These are phyloP conservation scores for Aspergillus calidoustus DNA, from an alignment of 2,329 filamentous ascomycete genomes.

Conservation along the genomic window DNA sequence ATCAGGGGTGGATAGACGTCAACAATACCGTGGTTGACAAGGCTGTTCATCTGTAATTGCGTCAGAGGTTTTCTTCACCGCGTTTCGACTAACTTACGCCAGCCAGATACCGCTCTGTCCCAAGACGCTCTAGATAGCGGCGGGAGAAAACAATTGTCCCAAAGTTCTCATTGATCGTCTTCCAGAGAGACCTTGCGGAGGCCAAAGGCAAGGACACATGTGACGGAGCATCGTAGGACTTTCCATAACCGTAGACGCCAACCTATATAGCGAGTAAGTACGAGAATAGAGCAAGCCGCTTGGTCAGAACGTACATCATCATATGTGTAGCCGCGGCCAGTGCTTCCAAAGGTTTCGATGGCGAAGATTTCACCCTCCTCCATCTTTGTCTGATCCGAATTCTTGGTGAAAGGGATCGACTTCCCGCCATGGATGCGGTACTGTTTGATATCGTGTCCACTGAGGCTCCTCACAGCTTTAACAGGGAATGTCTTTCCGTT, in stretches of 20 bases:
- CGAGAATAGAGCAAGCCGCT: neutral
- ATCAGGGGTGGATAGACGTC: conserved; percentile 61
- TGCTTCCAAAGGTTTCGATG: conserved; percentile 63
- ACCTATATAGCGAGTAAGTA: conserved; percentile 35
- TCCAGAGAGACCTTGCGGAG: conserved; percentile 61
- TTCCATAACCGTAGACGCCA: conserved; percentile 59
- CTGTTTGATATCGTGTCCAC: conserved; percentile 59
- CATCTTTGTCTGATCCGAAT: conserved; percentile 56
- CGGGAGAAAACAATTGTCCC: conserved; percentile 65
- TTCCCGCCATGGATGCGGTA: conserved; percentile 63
- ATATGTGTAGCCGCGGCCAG: conserved; percentile 53
- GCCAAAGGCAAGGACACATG: conserved; percentile 48
- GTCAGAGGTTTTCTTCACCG: conserved; percentile 21
- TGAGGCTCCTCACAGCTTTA: conserved; percentile 60
- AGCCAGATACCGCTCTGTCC: conserved; percentile 61
- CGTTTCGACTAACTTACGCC: conserved; percentile 49
- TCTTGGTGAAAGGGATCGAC: conserved; percentile 60
- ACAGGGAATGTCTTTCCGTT: conserved; percentile 58
- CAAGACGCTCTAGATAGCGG: conserved; percentile 68
- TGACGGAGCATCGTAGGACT: conserved; percentile 44
- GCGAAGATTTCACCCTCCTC: conserved; percentile 64
- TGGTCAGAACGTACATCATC: conserved; percentile 49
- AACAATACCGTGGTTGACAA: conserved; percentile 62
- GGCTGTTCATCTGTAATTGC: conserved; percentile 57
- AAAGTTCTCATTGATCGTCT: conserved; percentile 66